Percentiles rank a stretch among this genome's conserved stretches.
phyloP scores from a whole-genome alignment of 257 asterid species.

The Striga asiatica region DNA sequence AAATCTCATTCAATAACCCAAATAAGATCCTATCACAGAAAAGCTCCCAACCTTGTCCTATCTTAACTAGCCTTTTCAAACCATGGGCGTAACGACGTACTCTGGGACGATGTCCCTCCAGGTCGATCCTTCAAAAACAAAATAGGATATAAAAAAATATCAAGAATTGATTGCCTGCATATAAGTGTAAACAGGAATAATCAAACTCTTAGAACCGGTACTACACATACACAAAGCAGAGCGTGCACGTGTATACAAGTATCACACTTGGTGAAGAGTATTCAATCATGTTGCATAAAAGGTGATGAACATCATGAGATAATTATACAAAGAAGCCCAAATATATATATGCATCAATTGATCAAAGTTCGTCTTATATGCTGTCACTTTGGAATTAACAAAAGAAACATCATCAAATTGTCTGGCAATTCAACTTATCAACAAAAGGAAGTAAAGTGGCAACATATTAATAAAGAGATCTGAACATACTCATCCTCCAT shows the following conservation, averaged over 20 bases:
- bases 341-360: background rate
- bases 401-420: background rate
- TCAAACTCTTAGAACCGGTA: constrained; percentile 1
- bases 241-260: background rate
- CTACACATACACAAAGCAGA: constrained; percentile 1
- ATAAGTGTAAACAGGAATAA: constrained; percentile 12
- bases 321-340: constrained; percentile 1
- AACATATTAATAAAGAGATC: background rate
- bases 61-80: constrained; percentile 63
- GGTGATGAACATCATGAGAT: background rate
- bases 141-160: background rate
- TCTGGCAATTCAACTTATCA: background rate
- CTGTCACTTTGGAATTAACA: background rate
- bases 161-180: constrained; percentile 15
- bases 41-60: constrained; percentile 78
- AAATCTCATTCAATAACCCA: background rate
- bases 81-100: constrained; percentile 86
- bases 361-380: background rate
- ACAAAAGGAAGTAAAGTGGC: background rate
- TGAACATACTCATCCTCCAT: constrained; percentile 67
- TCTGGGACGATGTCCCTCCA: constrained; percentile 86
- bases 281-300: background rate
- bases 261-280: constrained; percentile 5
- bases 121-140: constrained; percentile 62
- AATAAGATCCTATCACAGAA: constrained; percentile 1